A percentile compares a stretch with the other conserved stretches of the same genome.
Evolutionary conservation across 2,329 filamentous ascomycete species (phyloP).

Genomic region (Fusarium ramigenum): DNA sequence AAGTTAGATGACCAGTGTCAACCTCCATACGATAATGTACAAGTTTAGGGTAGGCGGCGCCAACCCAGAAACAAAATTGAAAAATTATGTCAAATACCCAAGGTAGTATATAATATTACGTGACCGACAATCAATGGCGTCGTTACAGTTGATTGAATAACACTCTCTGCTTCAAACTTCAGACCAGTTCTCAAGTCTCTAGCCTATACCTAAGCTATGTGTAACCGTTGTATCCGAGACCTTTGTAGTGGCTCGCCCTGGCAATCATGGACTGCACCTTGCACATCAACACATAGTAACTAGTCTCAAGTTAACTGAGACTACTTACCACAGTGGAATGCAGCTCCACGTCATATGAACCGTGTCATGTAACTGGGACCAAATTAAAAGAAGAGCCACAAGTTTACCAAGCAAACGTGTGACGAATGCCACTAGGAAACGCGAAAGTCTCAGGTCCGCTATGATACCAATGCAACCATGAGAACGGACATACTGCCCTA

Average conservation of each 20-base stretch:
- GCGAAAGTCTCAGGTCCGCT: neutral
- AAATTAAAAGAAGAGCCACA: neutral
- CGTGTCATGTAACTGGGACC: neutral
- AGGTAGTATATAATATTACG: neutral
- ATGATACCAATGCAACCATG: neutral
- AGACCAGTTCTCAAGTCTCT: neutral
- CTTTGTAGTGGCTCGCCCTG: neutral
- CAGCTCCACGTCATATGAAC: neutral
- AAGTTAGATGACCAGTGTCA: neutral
- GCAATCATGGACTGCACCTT: neutral
- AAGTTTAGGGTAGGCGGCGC: neutral
- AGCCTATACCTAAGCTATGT: neutral
- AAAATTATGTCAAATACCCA: neutral
- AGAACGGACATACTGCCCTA: neutral
- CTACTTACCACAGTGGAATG: constrained; percentile 1
- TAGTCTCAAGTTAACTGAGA: neutral
- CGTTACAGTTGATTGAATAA: neutral
- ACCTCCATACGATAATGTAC: no score
- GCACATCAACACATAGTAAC: neutral
- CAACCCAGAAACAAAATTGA: neutral
- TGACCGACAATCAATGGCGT: neutral
- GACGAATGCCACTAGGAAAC: neutral
- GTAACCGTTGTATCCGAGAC: neutral
- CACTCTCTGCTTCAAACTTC: neutral
- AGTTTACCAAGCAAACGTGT: neutral